A percentile compares a stretch with the other conserved stretches of the same genome.
These are phyloP conservation scores for Rhizopogon vesiculosus DNA, from an alignment of 768 basidiomycete species.

Conservation along the genomic window DNA sequence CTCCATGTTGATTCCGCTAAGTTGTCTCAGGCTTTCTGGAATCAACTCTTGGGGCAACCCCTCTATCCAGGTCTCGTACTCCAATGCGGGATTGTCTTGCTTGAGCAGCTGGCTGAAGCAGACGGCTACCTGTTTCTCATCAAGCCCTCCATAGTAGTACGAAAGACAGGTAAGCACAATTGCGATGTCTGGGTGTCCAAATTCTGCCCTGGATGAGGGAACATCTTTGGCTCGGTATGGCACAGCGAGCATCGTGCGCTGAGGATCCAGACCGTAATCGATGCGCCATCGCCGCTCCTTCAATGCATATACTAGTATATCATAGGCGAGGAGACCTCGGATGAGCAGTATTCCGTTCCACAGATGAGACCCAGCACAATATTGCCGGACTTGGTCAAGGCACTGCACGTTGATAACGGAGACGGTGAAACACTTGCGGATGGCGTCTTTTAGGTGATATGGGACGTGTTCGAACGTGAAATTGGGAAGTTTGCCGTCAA, in stretches of 20 bases:
- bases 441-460: slow-evolving; percentile 9
- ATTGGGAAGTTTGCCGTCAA: slow-evolving; percentile 13
- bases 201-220: slow-evolving; percentile 42
- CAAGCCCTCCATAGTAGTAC: slow-evolving; percentile 47
- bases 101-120: slow-evolving; percentile 35
- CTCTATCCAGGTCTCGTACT: slow-evolving; percentile 38
- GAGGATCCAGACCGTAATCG: slow-evolving; percentile 42
- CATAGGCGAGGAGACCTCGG: slow-evolving; percentile 39
- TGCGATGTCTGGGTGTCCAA: slow-evolving; percentile 48
- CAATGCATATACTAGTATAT: slow-evolving; percentile 35
- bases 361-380: slow-evolving; percentile 8
- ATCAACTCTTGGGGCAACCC: slow-evolving; percentile 7
- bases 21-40: slow-evolving; percentile 24
- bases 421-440: slow-evolving; percentile 20
- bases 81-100: slow-evolving; percentile 34
- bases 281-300: slow-evolving; percentile 43
- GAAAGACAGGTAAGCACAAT: slow-evolving; percentile 41
- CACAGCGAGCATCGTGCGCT: slow-evolving; percentile 43
- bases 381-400: slow-evolving; percentile 8
- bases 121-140: slow-evolving; percentile 28
- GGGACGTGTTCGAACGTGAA: slow-evolving; percentile 15
- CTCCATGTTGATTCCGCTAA: slow-evolving; percentile 38
- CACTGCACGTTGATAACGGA: background rate
- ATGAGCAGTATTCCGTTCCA: slow-evolving; percentile 38
- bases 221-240: slow-evolving; percentile 52